Evolutionary conservation across 1,284 basidiomycete genomes (phyloP), one percentile per base, ranked within the genome.

Genomic region (Rhodotorula sp.): DNA sequence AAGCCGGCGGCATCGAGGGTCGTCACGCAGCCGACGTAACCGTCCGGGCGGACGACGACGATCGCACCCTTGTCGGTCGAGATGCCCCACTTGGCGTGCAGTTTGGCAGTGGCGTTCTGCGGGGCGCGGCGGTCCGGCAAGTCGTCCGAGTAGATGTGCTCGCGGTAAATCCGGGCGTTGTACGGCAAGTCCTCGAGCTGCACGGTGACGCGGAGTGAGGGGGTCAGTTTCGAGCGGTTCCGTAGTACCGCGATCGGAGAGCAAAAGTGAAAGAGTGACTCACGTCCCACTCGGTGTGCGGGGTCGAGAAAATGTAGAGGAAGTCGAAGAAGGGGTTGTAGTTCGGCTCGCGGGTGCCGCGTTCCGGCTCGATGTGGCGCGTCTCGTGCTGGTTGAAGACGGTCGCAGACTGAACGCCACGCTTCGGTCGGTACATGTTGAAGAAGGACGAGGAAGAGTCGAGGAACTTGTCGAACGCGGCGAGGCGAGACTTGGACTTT

Each of bases 211-310:
- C 55, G 14, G 45, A 10, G 14, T 15, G n/a, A 22, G 49, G 7
- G 1, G 18, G 30, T 53, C 60, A 55, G 37, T 10, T 6, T 54
- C 42, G n/a, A n/a, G n/a, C n/a, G n/a, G n/a, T n/a, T n/a, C n/a
- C n/a, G n/a, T n/a, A n/a, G n/a, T n/a, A n/a, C n/a, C n/a, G n/a
- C n/a, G n/a, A n/a, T n/a, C n/a, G n/a, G n/a, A n/a, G n/a, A n/a
- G n/a, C n/a, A n/a, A n/a, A n/a, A n/a, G n/a, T n/a, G n/a, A n/a
- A n/a, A n/a, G 2, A 24, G 14, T 8, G 45, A 70, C 69, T 70
- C 70, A 79, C 72, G 37, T 79, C 78, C 77, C 76, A 79, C 53
- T 79, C 72, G 70, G 77, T 77, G 72, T 77, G 76, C 49, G 74
- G 70, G 26, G 62, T 70, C 22, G 74, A 63, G 37, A 77, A 74